Percentiles rank a stretch among this genome's conserved stretches.
These are phyloP conservation scores for Quercus aquifolioides DNA, from an alignment of 306 rosid genomes.

Conservation along the genomic window DNA sequence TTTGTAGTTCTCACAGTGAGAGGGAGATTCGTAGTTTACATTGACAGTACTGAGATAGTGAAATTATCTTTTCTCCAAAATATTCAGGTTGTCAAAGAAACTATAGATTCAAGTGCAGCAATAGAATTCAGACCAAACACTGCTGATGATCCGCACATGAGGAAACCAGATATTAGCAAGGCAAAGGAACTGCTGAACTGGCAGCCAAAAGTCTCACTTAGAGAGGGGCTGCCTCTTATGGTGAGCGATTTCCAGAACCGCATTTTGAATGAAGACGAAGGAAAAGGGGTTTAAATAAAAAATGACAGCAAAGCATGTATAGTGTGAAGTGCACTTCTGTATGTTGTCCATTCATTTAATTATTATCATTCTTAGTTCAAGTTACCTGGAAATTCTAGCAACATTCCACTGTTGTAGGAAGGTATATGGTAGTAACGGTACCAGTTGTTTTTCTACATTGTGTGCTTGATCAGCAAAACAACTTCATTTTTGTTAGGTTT, in stretches of 20 bases:
- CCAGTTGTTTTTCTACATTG: conserved; percentile 15
- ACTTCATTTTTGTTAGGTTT: conserved; percentile 29
- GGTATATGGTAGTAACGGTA: background rate
- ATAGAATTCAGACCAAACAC: conserved; percentile 87
- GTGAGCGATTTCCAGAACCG: conserved; percentile 92
- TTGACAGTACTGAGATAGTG: background rate
- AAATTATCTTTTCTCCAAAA: conserved; percentile 16
- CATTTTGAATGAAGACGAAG: conserved; percentile 92
- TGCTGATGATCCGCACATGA: conserved; percentile 98
- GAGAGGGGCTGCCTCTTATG: conserved; percentile 95
- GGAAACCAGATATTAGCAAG: conserved; percentile 95
- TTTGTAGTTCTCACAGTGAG: background rate
- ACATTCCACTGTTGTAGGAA: conserved; percentile 25
- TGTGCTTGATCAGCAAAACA: conserved; percentile 27
- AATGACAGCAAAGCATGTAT: conserved; percentile 32
- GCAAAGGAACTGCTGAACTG: conserved; percentile 93
- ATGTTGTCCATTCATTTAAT: conserved; percentile 27
- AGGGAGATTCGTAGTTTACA: conserved; percentile 3
- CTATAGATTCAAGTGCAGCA: conserved; percentile 88
- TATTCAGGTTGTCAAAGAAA: conserved; percentile 85
- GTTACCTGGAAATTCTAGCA: conserved; percentile 30
- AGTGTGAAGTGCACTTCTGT: conserved; percentile 34
- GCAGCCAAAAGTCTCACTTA: conserved; percentile 80
- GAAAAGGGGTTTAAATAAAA: conserved; percentile 62
- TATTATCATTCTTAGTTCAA: conserved; percentile 15